Evolutionary conservation across 78 protist species (phyloP).

Genomic region (Creolimax fragrantissima): DNA sequence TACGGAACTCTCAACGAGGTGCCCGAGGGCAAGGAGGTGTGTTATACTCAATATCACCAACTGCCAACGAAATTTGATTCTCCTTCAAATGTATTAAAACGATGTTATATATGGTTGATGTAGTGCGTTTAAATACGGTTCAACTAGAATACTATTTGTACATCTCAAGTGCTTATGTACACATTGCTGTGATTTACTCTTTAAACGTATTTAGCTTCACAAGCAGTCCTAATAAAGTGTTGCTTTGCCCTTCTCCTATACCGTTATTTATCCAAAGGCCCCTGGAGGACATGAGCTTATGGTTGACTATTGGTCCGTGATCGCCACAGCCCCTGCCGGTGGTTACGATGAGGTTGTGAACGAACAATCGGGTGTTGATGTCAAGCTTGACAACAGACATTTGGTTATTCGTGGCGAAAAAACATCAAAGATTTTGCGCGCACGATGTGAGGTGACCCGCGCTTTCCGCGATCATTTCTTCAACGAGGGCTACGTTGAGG

Average conservation of each 20-base stretch:
- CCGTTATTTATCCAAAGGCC: constrained; percentile 23
- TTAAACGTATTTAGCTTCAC: too few relatives aligned
- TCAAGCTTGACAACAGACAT: constrained; percentile 73
- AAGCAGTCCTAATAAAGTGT: too few relatives aligned
- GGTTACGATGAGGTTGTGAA: constrained; percentile 66
- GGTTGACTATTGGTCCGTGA: constrained; percentile 64
- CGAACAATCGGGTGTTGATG: constrained; percentile 48
- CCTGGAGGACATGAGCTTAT: constrained; percentile 63
- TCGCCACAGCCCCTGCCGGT: constrained; percentile 33
- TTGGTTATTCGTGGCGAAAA: constrained; percentile 67
- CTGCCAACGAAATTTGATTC: too few relatives aligned
- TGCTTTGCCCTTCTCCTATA: background rate
- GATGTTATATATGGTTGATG: too few relatives aligned
- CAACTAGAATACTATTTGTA: too few relatives aligned
- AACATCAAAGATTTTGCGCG: constrained; percentile 47
- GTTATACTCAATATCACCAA: too few relatives aligned
- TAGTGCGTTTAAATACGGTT: too few relatives aligned
- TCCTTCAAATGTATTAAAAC: too few relatives aligned
- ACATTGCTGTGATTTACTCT: too few relatives aligned
- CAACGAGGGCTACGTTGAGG: constrained; percentile 58
- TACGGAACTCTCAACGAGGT: constrained; percentile 46
- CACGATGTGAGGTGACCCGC: constrained; percentile 37
- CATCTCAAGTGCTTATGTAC: too few relatives aligned
- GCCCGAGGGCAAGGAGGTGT: constrained; percentile 57
- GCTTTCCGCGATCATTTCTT: constrained; percentile 79